phyloP scores from a whole-genome alignment of 23 red algal genomes.

The Gracilaria vermiculophylla region DNA sequence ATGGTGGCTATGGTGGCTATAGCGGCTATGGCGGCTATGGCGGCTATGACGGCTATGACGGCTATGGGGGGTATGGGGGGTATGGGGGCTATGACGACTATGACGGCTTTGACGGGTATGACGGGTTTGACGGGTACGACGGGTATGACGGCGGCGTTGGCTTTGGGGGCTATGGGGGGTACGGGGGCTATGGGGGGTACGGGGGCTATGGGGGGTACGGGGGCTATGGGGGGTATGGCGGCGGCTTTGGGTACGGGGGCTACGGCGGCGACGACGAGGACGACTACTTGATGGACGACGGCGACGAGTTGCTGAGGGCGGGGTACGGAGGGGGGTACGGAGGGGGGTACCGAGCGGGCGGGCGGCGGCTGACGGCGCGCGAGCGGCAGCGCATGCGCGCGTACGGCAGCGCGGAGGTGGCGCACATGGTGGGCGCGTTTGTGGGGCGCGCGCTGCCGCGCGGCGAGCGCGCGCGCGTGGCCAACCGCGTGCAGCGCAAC shows the following conservation, averaged over 20 bases:
- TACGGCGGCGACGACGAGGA: not conserved
- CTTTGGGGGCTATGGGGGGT: not conserved
- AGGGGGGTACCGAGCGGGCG: not conserved
- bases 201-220: not conserved
- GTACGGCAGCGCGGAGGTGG: slow-evolving; percentile 1
- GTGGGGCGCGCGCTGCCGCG: not conserved
- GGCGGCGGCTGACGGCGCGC: not conserved
- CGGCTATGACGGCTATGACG: not conserved
- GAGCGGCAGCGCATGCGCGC: not conserved
- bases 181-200: not conserved
- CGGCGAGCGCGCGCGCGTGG: slow-evolving; percentile 4
- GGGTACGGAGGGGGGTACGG: not conserved
- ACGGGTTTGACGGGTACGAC: not conserved
- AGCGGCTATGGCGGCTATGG: too few relatives aligned
- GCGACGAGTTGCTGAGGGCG: too few relatives aligned
- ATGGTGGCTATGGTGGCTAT: not conserved
- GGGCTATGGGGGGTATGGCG: not conserved
- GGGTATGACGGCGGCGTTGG: not conserved
- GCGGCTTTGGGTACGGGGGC: not conserved
- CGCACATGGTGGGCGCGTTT: slow-evolving; percentile 14
- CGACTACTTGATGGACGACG: too few relatives aligned
- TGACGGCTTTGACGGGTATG: not conserved
- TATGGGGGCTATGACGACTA: not conserved
- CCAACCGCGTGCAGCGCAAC: slow-evolving; percentile 23
- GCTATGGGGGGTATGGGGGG: too few relatives aligned